Percentiles rank a stretch among this genome's conserved stretches.
Conservation (phyloP, 148 eudicot genomes). For the Selenicereus undatus region DNA sequence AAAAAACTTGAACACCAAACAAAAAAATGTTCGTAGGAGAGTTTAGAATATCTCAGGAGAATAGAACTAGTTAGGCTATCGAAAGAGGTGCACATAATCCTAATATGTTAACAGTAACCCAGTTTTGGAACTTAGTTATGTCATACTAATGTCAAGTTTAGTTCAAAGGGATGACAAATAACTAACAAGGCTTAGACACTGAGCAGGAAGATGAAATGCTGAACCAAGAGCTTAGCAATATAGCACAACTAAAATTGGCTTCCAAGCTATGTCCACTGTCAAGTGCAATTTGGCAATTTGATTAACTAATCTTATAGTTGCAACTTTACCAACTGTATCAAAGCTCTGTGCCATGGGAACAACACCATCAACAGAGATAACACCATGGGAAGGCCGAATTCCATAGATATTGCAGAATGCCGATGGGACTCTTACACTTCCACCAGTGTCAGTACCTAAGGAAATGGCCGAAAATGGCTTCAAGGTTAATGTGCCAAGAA, state of each 20-base stretch:
- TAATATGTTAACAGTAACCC: too few relatives aligned
- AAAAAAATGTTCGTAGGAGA: background rate
- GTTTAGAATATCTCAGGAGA: background rate
- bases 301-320: background rate
- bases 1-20: background rate
- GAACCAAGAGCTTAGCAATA: background rate
- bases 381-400: conserved; percentile 92
- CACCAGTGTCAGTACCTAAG: conserved; percentile 91
- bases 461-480: background rate
- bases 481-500: background rate
- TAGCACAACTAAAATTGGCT: background rate
- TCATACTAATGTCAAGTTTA: too few relatives aligned
- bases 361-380: conserved; percentile 67
- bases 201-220: background rate
- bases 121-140: too few relatives aligned
- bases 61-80: too few relatives aligned
- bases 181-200: background rate
- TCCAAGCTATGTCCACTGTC: background rate
- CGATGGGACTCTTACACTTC: conserved; percentile 92
- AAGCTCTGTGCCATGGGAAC: conserved; percentile 95
- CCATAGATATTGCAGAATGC: conserved; percentile 86
- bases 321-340: conserved; percentile 77
- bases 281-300: conserved; percentile 6
- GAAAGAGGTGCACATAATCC: too few relatives aligned
- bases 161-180: background rate